A percentile compares a stretch with the other conserved stretches of the same genome.
phyloP scores from a whole-genome alignment of 495 filamentous ascomycete species.

The Aspergillus heteromorphus region DNA sequence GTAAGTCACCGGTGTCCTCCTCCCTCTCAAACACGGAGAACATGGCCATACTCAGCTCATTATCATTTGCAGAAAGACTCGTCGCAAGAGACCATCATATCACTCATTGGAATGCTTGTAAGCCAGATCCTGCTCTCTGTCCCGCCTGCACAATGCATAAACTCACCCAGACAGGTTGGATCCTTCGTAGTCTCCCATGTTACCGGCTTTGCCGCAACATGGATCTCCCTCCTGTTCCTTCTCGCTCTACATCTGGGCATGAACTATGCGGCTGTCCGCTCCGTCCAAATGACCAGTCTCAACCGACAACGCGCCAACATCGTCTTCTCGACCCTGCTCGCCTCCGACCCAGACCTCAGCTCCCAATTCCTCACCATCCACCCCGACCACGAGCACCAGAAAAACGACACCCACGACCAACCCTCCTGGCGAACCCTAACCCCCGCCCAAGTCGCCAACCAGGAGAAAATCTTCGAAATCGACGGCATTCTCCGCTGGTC shows the following conservation, averaged over 20 bases:
- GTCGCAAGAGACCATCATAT: constrained; percentile 92
- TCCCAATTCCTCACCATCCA: not conserved
- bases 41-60: constrained; percentile 8
- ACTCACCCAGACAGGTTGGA: constrained; percentile 50
- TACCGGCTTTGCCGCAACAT: constrained; percentile 65
- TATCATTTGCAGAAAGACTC: constrained; percentile 68
- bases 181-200: constrained; percentile 74
- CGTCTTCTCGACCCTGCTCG: constrained; percentile 58
- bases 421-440: constrained; percentile 37
- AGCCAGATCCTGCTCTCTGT: constrained; percentile 19
- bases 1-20: constrained; percentile 33
- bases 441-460: constrained; percentile 56
- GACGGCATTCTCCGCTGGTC: constrained; percentile 56
- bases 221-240: constrained; percentile 66
- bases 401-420: not conserved
- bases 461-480: constrained; percentile 69
- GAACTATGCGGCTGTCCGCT: constrained; percentile 80
- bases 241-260: constrained; percentile 68
- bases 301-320: constrained; percentile 86
- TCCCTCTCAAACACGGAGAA: not conserved
- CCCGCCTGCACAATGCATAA: not conserved
- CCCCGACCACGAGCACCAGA: not conserved
- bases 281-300: constrained; percentile 78
- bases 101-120: constrained; percentile 82
- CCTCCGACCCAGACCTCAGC: constrained; percentile 27